Percentiles rank a stretch among this genome's conserved stretches.
phyloP scores from a whole-genome alignment of 768 basidiomycete species.

The Austroboletus eburneus region DNA sequence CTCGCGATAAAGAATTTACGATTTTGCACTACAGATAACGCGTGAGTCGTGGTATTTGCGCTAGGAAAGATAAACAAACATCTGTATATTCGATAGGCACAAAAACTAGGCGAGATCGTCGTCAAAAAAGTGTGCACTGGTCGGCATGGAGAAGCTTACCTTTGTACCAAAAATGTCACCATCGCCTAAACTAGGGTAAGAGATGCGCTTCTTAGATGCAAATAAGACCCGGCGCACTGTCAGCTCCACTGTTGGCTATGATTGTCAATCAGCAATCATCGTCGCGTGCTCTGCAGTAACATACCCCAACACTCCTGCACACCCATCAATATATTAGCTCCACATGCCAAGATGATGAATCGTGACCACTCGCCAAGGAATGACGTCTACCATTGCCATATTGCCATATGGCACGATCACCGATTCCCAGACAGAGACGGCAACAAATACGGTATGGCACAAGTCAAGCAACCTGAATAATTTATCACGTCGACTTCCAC shows the following conservation, averaged over 20 bases:
- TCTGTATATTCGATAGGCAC: slow-evolving; percentile 24
- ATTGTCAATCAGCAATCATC: background rate
- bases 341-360: background rate
- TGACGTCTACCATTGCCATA: slow-evolving; percentile 3
- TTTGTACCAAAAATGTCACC: slow-evolving; percentile 25
- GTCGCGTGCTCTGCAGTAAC: background rate
- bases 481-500: background rate
- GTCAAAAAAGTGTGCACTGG: background rate
- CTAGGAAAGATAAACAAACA: slow-evolving; percentile 4
- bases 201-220: background rate
- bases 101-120: slow-evolving; percentile 13
- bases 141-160: background rate
- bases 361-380: slow-evolving; percentile 19
- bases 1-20: slow-evolving; percentile 11
- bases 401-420: slow-evolving; percentile 20
- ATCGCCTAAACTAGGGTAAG: slow-evolving; percentile 14
- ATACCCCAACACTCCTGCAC: slow-evolving; percentile 24
- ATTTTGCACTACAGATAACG: slow-evolving; percentile 10
- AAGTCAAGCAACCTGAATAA: slow-evolving; percentile 20
- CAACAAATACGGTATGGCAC: slow-evolving; percentile 22
- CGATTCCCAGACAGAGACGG: slow-evolving; percentile 22
- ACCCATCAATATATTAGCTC: background rate
- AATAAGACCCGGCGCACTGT: slow-evolving; percentile 12
- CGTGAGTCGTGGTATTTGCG: background rate
- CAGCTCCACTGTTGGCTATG: slow-evolving; percentile 17